phyloP scores from a whole-genome alignment of 169 alveolate species.

The Plasmodium coatneyi region DNA sequence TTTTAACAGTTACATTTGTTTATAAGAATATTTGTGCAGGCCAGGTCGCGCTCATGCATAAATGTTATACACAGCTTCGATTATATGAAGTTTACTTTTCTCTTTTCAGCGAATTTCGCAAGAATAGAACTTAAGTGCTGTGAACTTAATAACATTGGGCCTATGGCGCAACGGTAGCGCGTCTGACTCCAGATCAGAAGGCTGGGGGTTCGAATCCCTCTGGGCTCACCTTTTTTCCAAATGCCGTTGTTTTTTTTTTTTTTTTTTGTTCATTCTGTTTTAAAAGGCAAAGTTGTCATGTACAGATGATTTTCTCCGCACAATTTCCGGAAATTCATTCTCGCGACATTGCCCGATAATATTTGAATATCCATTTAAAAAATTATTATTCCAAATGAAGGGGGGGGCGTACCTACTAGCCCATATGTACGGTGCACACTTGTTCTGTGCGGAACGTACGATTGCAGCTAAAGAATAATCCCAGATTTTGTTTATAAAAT shows the following conservation, averaged over 20 bases:
- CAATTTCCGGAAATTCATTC: not conserved
- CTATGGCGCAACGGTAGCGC: slow-evolving; percentile 94
- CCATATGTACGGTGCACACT: not conserved
- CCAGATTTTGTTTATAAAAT: not conserved
- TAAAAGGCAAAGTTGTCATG: not conserved
- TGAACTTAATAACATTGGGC: slow-evolving; percentile 74
- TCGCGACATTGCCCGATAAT: not conserved
- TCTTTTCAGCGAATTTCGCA: not conserved
- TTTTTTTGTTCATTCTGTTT: not conserved
- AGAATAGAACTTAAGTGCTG: not conserved
- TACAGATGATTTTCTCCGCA: not conserved
- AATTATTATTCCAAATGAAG: not conserved
- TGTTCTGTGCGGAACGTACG: not conserved
- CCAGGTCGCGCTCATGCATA: not conserved
- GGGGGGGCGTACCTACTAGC: not conserved
- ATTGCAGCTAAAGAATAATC: not conserved
- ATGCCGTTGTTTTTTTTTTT: not conserved
- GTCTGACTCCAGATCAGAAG: slow-evolving; percentile 94
- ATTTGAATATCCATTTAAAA: too few relatives aligned
- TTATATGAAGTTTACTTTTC: too few relatives aligned
- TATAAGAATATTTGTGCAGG: not conserved
- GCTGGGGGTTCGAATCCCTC: slow-evolving; percentile 93
- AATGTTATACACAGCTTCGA: not conserved
- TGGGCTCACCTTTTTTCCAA: slow-evolving; percentile 82
- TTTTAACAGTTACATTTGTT: not conserved